Evolutionary conservation across 2,329 filamentous ascomycete species (phyloP), one percentile per base, ranked within the genome.

Genomic region (Trichophyton equinum): DNA sequence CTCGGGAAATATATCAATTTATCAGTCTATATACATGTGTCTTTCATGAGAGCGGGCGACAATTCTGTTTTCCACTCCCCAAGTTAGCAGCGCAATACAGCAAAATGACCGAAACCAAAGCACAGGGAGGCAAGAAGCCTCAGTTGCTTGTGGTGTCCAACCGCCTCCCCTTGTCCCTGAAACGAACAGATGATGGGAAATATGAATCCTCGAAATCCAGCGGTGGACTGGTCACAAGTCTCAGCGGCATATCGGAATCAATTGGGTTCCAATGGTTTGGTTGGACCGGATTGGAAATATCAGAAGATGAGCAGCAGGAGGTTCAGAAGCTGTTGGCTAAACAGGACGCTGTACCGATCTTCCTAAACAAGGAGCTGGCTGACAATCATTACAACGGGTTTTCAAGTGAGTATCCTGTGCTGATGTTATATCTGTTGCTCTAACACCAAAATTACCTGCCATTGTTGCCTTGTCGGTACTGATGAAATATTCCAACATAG

Each of bases 321-420:
- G 84, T 96, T 72, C 84, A 82, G 66, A 78, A 86, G 67, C 84
- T 86, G 64, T 76, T 96, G 68, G 83, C 88, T 18, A 85, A 94
- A 68, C 88, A 95, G 73, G 84, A 85, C 66, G 91, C 91, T 1
- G 83, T 91, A 22, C 90, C 91, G 0, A 86, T 96, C 62, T 96
- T 95, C 72, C 81, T 96, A 67, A 86, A 90, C 62, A 87, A 94
- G 66, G 87, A 95, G 68, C 81, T 96, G 62, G 90, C 90, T 60
- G 89, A 96, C 70, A 84, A 85, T 63, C 92, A 97, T 74, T 97
- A 97, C 78, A 97, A 97, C 69, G 91, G 91, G 38, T 96, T 97
- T 74, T 91, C 90, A 9, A 97, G 89, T 94, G 79, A 69, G 86
- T 62, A 55, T 46, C 36, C 1, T 27, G 7, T 20, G 30, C 8